phyloP scores from a whole-genome alignment of 768 basidiomycete genomes.

The Xerocomus spinulosus region DNA sequence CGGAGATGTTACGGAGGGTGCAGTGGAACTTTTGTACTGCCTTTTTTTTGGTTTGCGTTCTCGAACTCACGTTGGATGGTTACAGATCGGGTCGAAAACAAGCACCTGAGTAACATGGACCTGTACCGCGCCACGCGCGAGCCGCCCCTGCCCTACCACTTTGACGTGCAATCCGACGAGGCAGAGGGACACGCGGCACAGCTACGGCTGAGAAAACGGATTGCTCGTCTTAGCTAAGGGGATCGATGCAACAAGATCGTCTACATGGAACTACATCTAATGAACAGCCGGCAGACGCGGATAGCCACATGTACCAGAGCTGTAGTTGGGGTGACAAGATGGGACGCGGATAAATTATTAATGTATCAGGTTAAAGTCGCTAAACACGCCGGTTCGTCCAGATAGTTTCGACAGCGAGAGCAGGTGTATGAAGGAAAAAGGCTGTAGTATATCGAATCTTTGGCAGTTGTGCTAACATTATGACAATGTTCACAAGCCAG shows the following conservation, averaged over 20 bases:
- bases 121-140: slow-evolving; percentile 86
- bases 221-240: slow-evolving; percentile 17
- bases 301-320: no score
- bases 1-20: slow-evolving; percentile 77
- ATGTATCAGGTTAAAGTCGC: no score
- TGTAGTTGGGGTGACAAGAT: no score
- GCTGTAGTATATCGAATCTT: no score
- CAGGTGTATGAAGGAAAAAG: no score
- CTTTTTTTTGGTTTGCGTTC: background rate
- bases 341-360: no score
- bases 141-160: slow-evolving; percentile 74
- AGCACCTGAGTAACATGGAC: slow-evolving; percentile 90
- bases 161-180: slow-evolving; percentile 44
- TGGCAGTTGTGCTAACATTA: no score
- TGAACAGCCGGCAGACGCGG: no score
- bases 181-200: slow-evolving; percentile 31
- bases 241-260: no score
- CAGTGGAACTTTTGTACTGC: slow-evolving; percentile 90
- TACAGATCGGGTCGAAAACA: slow-evolving; percentile 78
- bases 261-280: background rate
- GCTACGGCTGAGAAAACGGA: slow-evolving; percentile 13
- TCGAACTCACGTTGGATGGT: background rate
- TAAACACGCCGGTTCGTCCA: no score
- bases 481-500: no score
- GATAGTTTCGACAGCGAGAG: no score